Evolutionary conservation across 352 stramenopile genomes (phyloP), one percentile per base, ranked within the genome.

Genomic region (Thalassiosira delicatula): DNA sequence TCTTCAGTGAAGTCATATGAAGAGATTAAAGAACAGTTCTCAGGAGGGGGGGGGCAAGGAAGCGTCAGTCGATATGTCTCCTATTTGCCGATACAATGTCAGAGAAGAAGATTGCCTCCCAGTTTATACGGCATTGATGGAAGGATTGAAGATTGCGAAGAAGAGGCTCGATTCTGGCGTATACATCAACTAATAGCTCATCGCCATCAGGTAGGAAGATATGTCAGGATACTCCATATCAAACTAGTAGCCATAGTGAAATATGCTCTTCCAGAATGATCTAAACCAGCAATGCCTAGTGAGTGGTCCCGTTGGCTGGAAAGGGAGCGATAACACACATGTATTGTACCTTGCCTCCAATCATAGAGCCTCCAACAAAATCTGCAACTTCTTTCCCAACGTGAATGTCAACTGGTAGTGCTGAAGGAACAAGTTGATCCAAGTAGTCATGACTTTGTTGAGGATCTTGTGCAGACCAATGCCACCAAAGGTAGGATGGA

Each of bases 211-310:
- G 23, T 37, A 44, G 57, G 37, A 46, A 14, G 7, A 14, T 23
- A 68, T 54, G 3, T 9, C 33, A 23, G 61, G 60, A 25, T 73
- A 79, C 7, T 61, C 33, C 9, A 79, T 40, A 27, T 49, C 29
- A 0, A 79, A 3, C 11, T 53, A 32, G 30, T 65, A 59, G 2
- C 12, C 19, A n/a, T 51, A 70, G 2, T 57, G 30, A 11, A 42
- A 21, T 1, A 77, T 2, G 12, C 37, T 25, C 19, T 71, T 32
- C 70, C 70, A 79, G 27, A 79, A 70, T 19, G 57, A 70, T 23
- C 49, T 25, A 25, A 42, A 32, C 70, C 59, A 79, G 27, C 40
- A 79, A 19, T 44, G 14, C 5, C 42, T 79, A 0, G 60, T 53
- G 14, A 62, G 5, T 30, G 17, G 9, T 32, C 42, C 60, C 19